Base-by-base conservation (phyloP, 805 yeast genomes). In the Saturnispora sanitii region DNA sequence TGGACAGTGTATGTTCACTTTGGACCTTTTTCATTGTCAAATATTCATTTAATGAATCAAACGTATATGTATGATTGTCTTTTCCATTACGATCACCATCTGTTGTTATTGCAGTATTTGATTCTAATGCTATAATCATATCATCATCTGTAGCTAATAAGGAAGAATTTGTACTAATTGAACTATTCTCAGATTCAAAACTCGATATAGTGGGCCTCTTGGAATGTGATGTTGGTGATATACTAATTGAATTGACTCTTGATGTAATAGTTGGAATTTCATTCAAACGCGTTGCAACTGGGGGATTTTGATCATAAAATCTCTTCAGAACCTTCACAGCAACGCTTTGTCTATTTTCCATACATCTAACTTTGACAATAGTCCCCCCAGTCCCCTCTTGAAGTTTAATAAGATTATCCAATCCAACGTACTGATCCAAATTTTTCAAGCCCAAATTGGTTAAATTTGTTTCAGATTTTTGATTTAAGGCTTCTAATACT, bases 331-430 rank as follows among this genome's bases (percentile, higher is more conserved):
- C 22, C 33, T 44, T 47, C 5, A 45, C 21, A 13, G 36, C 37
- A 13, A 41, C 38, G n/a, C 30, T 15, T 17, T 35, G 42, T 12
- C 42, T 31, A 15, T 29, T 34, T 5, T 12, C 15, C 23, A 23
- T 27, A 7, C 36, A 19, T 15, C 48, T 49, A 12, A 50, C 53
- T 41, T 50, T 56, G 19, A 41, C 35, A 6, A 59, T 52, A 3
- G 42, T 34, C 3, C 64, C 64, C 27, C 64, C 61, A 2, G 61
- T 50, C n/a, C 64, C 64, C 35, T 54, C 50, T 33, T 56, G 58
- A 3, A 57, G 16, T 22, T 42, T 38, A 2, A 38, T 25, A 8
- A 28, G 17, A 15, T 35, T 20, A 13, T 53, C 60, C 4, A 42
- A 13, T 12, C 6, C 29, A 7, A 54, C 33, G 6, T 26, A 35